Evolutionary conservation across 768 basidiomycete genomes (phyloP).

Genomic region (Boletellus ananiceps): DNA sequence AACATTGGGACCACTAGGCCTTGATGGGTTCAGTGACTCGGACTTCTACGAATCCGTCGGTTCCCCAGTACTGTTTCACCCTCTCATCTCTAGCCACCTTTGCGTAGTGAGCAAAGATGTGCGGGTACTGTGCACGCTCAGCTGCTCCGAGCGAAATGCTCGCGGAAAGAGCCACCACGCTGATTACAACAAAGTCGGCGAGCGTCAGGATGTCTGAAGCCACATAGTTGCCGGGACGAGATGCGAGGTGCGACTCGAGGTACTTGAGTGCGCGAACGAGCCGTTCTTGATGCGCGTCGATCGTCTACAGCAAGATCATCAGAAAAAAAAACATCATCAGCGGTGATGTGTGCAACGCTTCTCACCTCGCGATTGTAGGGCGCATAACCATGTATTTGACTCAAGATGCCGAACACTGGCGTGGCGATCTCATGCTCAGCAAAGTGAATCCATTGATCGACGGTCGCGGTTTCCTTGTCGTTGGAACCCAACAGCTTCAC

Average conservation of each 20-base stretch:
- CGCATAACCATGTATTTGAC: not conserved
- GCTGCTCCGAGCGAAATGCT: conserved; percentile 2
- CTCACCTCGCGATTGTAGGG: conserved; percentile 13
- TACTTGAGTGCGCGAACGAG: conserved; percentile 5
- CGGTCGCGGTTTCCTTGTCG: conserved; percentile 3
- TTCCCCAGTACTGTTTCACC: conserved; percentile 10
- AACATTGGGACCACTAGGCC: too few relatives aligned
- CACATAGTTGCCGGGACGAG: conserved; percentile 4
- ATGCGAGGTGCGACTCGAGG: conserved; percentile 14
- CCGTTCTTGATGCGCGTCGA: conserved; percentile 1
- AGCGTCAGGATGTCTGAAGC: conserved; percentile 14
- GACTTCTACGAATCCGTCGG: conserved; percentile 3
- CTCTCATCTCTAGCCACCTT: conserved; percentile 13
- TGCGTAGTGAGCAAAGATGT: conserved; percentile 8
- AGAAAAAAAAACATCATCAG: too few relatives aligned
- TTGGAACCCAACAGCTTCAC: conserved; percentile 11
- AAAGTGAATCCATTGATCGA: conserved; percentile 24
- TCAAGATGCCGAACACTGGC: not conserved
- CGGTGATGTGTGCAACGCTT: too few relatives aligned
- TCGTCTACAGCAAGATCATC: not conserved
- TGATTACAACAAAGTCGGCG: conserved; percentile 14
- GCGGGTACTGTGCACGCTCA: conserved; percentile 14
- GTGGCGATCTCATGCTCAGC: conserved; percentile 13
- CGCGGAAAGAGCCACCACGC: not conserved
- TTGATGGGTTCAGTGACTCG: conserved; percentile 1